Conservation (phyloP, 1,139 yeast species). For the Saccharomyces hybrid region DNA sequence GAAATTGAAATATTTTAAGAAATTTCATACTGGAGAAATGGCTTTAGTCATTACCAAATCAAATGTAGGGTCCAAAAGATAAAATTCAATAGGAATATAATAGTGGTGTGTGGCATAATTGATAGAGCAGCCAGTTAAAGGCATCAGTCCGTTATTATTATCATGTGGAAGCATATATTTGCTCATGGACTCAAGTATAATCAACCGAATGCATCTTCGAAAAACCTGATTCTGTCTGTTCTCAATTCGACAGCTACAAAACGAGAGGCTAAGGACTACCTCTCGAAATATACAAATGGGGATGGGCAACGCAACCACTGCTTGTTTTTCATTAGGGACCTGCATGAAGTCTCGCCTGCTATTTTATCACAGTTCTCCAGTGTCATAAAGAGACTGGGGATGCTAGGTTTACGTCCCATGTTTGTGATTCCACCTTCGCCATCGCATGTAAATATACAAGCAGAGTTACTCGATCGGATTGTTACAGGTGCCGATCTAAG, state of each 20-base stretch:
- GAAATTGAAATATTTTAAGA: background rate
- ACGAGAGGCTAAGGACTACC: conserved; percentile 61
- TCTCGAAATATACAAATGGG: conserved; percentile 43
- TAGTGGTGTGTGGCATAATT: too few species aligned
- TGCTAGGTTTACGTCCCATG: conserved; percentile 28
- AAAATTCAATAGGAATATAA: too few species aligned
- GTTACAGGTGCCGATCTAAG: conserved; percentile 19
- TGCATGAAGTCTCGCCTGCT: conserved; percentile 9
- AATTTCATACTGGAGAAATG: background rate
- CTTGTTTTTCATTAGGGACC: conserved; percentile 24
- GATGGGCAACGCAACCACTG: conserved; percentile 20
- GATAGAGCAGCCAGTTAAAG: background rate
- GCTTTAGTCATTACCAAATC: background rate
- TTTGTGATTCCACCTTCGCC: conserved; percentile 27
- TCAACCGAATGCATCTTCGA: conserved; percentile 33
- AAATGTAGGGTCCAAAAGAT: background rate
- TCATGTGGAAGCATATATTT: conserved; percentile 9
- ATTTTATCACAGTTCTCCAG: conserved; percentile 16
- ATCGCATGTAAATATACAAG: conserved; percentile 13
- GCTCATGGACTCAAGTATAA: conserved; percentile 10
- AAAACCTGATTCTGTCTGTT: conserved; percentile 54
- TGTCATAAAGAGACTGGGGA: conserved; percentile 20
- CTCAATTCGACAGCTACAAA: conserved; percentile 69
- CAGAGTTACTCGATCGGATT: conserved; percentile 22
- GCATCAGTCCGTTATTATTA: background rate